phyloP scores from a whole-genome alignment of 148 eudicot species.

The Rheum nobile region DNA sequence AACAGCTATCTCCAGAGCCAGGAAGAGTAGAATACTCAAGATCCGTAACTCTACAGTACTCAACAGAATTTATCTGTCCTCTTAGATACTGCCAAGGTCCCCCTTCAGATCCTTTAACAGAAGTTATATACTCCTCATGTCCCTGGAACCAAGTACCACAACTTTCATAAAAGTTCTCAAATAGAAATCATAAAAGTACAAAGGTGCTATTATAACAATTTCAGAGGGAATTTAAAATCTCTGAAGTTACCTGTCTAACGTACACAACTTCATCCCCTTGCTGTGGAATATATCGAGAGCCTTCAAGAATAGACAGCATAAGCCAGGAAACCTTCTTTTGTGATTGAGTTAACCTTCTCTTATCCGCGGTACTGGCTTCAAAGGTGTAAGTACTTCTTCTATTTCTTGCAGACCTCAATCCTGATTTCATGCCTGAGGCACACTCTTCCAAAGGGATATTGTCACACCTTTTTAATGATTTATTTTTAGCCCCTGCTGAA shows the following conservation, averaged over 20 bases:
- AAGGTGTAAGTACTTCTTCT: constrained; percentile 53
- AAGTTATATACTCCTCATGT: constrained; percentile 56
- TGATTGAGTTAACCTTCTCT: constrained; percentile 45
- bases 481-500: constrained; percentile 24
- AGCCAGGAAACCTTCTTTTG: constrained; percentile 70
- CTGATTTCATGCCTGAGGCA: constrained; percentile 44
- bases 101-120: constrained; percentile 20
- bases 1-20: constrained; percentile 95
- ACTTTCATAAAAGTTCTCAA: background rate
- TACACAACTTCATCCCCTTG: constrained; percentile 83
- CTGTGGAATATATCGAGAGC: constrained; percentile 88
- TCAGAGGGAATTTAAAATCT: background rate
- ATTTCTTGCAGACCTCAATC: constrained; percentile 64
- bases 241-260: constrained; percentile 64
- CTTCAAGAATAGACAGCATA: constrained; percentile 64
- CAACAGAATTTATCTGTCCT: constrained; percentile 64
- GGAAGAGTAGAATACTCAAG: constrained; percentile 52
- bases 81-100: constrained; percentile 69
- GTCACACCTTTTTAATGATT: constrained; percentile 24
- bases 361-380: constrained; percentile 44
- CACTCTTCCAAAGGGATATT: constrained; percentile 37
- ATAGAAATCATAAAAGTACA: background rate
- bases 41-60: constrained; percentile 58
- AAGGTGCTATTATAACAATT: background rate
- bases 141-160: constrained; percentile 39